phyloP scores from a whole-genome alignment of 768 basidiomycete genomes.

The Coprinellus aureogranulatus region DNA sequence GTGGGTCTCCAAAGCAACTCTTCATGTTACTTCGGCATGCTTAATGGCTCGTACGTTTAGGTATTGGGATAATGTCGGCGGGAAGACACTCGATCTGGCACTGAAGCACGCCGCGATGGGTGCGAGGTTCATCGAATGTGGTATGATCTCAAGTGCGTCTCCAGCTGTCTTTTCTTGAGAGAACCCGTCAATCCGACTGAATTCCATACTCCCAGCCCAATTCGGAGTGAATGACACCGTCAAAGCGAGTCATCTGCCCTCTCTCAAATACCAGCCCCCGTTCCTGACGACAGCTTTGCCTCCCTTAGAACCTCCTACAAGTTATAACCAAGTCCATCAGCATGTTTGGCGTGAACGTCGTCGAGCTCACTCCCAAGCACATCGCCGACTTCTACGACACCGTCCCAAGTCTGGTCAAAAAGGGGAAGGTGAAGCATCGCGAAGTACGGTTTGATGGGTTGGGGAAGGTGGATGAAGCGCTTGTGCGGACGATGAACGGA shows the following conservation, averaged over 20 bases:
- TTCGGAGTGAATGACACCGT: constrained; percentile 41
- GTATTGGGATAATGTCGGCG: constrained; percentile 46
- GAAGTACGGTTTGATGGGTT: constrained; percentile 38
- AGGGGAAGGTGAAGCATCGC: constrained; percentile 35
- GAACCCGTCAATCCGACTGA: too few relatives aligned
- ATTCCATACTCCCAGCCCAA: constrained; percentile 25
- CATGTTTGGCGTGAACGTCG: constrained; percentile 42
- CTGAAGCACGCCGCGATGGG: constrained; percentile 32
- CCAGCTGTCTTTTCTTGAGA: too few relatives aligned
- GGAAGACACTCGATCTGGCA: constrained; percentile 36
- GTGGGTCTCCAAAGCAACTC: constrained; percentile 21
- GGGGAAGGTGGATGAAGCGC: constrained; percentile 33
- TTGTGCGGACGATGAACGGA: constrained; percentile 17
- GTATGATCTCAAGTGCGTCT: not conserved
- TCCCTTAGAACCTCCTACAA: constrained; percentile 32
- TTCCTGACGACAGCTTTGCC: not conserved
- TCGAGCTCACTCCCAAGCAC: constrained; percentile 25
- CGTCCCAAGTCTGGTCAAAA: constrained; percentile 33
- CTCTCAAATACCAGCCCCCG: too few relatives aligned
- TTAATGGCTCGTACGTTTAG: not conserved
- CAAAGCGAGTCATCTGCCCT: constrained; percentile 17
- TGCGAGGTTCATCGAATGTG: constrained; percentile 41
- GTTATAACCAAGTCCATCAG: constrained; percentile 40
- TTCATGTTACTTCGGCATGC: not conserved
- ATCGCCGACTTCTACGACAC: constrained; percentile 32